Conservation (phyloP, 2,329 filamentous ascomycete genomes). For the Nannizzia gypsea region DNA sequence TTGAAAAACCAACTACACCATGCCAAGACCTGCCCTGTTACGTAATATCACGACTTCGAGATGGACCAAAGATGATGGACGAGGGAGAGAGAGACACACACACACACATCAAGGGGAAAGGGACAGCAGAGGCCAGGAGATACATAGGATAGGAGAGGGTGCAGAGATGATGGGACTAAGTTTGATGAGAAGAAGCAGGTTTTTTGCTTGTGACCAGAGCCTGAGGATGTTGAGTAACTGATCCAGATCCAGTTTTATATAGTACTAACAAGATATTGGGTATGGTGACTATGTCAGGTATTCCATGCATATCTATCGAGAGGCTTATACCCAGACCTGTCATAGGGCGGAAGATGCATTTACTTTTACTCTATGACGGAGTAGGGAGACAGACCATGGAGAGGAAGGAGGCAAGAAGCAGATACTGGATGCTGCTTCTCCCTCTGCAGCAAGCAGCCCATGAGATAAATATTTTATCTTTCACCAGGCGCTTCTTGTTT, state of each 20-base stretch:
- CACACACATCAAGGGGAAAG: too few relatives aligned
- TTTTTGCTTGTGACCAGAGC: too few relatives aligned
- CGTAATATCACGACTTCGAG: background rate
- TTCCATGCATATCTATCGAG: too few relatives aligned
- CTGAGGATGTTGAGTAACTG: too few relatives aligned
- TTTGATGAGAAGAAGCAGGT: too few relatives aligned
- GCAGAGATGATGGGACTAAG: too few relatives aligned
- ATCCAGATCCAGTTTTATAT: too few relatives aligned
- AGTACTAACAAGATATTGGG: too few relatives aligned
- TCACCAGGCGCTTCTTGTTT: background rate
- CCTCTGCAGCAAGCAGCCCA: background rate
- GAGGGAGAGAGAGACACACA: background rate
- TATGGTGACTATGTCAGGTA: too few relatives aligned
- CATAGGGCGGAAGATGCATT: too few relatives aligned
- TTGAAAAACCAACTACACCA: background rate
- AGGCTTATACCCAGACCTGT: background rate
- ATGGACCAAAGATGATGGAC: background rate
- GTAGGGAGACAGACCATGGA: background rate
- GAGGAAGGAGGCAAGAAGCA: background rate
- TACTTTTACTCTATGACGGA: too few relatives aligned
- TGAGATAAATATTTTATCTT: background rate
- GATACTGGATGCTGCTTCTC: background rate
- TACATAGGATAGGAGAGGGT: background rate
- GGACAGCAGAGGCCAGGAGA: background rate
- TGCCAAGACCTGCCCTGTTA: background rate